Evolutionary conservation across 2,329 filamentous ascomycete genomes (phyloP), one percentile per base, ranked within the genome.

Genomic region (Plectosphaerella plurivora): DNA sequence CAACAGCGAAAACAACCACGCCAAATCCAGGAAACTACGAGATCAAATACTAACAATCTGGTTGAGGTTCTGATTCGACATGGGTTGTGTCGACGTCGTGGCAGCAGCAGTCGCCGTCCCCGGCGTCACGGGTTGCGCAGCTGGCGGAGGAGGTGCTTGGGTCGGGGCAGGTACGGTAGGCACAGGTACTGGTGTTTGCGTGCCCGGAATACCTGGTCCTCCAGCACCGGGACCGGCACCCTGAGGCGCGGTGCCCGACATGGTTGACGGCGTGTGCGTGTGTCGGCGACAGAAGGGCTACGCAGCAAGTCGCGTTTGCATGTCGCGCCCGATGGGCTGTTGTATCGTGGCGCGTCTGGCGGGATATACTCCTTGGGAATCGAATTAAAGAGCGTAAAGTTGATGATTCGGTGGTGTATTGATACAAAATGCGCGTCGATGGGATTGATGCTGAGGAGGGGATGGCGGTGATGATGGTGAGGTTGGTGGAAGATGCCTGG

Each of bases 21-120:
- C 3, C 28, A 8, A 33, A 33, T 33, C 28, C 28, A 33, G 28
- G 11, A 33, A 33, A 15, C 10, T 14, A 41, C 7, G 37, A 44
- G 16, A 16, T 18, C 41, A 44, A 12, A 4, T 28, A 75, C 92
- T 81, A 80, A 97, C 93, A 70, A 97, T 97, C 61, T 96, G 91
- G 63, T 97, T 97, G 2, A 97, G 71, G 65, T 97, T 96, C 63
- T 95, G 90, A 57, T 93, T 91, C 2, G 88, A 91, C 72, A 91
- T 86, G 10, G 73, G 68, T 47, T 44, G 33, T 4, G 46, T 37
- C 20, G 46, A 15, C 20, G 22, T 24, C 22, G 48, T 14, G 24
- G 48, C 20, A 14, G 37, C 39, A 22, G 33, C 46, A 9, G n/a
- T 18, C 15, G 20, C 20, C 15, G 37, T 41, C 37, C 47, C 33